Base-by-base conservation (phyloP, 2,329 filamentous ascomycete genomes). In the Fusarium tanahbumbuense region DNA sequence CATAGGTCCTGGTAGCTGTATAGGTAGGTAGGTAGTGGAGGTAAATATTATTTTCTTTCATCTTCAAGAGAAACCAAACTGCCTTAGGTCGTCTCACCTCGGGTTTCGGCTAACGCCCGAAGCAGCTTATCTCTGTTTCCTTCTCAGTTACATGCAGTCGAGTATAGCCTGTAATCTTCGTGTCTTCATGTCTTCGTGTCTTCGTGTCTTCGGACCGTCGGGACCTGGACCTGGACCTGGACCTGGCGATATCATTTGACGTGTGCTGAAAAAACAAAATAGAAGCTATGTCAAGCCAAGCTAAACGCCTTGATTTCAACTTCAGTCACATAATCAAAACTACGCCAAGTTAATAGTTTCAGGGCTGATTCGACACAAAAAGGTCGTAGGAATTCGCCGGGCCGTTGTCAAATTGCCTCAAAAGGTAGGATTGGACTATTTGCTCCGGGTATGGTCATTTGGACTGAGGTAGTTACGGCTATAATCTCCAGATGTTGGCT, bases 91-190 rank as follows among this genome's bases (percentile, higher is more conserved):
- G 37, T 53, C 49, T 42, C 34, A 41, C 23, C 56, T 66, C 57
- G 60, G 61, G 49, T 57, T 69, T 75, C 73, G 73, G 70, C 64
- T 70, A 73, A 70, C 64, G 45, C 63, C 73, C 68, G 73, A 75
- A 49, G 48, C 56, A 65, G 18, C 49, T 44, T 23, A 25, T n/a
- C 49, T 41, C 34, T 42, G 41, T 53, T 34, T 52, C n/a, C 16
- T 41, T 53, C n/a, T 20, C 22, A 44, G 13, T 23, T n/a, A 22
- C 10, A 27, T 25, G 37, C 22, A 27, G 37, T 53, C 9, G 13
- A 42, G 34, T 52, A 53, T 42, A 53, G 49, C 49, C 49, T 44
- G 57, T 60, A 53, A 48, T 40, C 46, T 23, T 23, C 28, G 25
- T 37, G 32, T 37, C 34, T 67, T 58, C 57, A n/a, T n/a, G n/a